Evolutionary conservation across 2,329 filamentous ascomycete genomes (phyloP).

Genomic region (Thelonectria discophora): DNA sequence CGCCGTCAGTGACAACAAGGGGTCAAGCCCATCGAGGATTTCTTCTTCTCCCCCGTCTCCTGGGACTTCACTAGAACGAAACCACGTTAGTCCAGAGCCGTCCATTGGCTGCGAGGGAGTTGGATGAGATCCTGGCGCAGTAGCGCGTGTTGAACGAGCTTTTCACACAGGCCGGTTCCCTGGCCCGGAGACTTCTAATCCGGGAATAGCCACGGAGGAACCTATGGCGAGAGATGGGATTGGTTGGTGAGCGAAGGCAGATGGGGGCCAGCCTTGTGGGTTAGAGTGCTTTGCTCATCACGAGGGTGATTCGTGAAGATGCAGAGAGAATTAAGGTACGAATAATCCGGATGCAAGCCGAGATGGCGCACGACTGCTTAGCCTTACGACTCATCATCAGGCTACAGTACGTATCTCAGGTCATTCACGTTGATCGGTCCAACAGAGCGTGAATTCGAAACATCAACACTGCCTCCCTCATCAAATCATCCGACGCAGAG

Average conservation of each 20-base stretch:
- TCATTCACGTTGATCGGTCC: too few relatives aligned
- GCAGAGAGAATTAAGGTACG: neutral
- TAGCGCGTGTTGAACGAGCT: neutral
- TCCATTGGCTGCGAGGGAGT: conserved; percentile 3
- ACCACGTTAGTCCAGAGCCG: neutral
- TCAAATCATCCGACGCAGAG: neutral
- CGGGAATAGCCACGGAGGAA: conserved; percentile 13
- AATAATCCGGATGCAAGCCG: neutral
- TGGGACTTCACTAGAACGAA: conserved; percentile 2
- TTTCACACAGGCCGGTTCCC: neutral
- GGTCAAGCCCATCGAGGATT: neutral
- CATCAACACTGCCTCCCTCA: neutral
- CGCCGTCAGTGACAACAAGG: neutral
- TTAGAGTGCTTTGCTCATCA: neutral
- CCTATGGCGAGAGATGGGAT: conserved; percentile 6
- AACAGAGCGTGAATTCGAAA: neutral
- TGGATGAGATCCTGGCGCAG: neutral
- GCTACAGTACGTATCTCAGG: too few relatives aligned
- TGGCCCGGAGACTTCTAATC: conserved; percentile 17
- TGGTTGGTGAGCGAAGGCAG: conserved; percentile 6
- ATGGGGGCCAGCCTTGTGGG: neutral
- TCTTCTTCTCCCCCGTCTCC: neutral
- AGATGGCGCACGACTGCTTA: too few relatives aligned
- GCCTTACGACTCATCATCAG: too few relatives aligned
- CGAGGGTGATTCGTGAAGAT: neutral